Base-by-base conservation (phyloP, 345 rosid genomes). In the Salix udensis region DNA sequence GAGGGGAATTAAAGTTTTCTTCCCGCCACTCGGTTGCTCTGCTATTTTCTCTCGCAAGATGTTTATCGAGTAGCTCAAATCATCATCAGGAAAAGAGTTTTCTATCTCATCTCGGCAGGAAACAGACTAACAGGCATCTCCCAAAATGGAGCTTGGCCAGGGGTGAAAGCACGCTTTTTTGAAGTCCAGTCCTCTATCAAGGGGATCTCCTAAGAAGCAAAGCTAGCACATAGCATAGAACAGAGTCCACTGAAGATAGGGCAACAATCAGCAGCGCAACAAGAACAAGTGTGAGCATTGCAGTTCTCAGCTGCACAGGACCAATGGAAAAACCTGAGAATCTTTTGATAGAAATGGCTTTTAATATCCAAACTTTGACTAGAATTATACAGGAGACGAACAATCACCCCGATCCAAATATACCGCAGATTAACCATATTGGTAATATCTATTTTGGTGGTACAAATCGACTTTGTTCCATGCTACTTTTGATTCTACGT, bases 211-310 rank as follows among this genome's bases (percentile, higher is more conserved):
- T 90, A 28, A 87, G 85, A 65, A 88, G 68, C 81, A 86, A 61
- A 53, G 90, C 87, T 80, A 91, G 83, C 31, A 92, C n/a, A 81
- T 80, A 88, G 81, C 88, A 85, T 19, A 92, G 88, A 52, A 80
- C 80, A 16, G 93, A 85, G 78, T 92, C 98, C 48, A 89, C 88
- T 0, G 97, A 91, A 19, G 94, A 79, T 14, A 92, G 83, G 6
- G 88, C 90, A 28, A 92, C 91, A 55, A 94, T 92, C 74, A 91
- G 86, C 70, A 86, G 68, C 13, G 94, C 96, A 42, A 88, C 96
- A 3, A 92, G 87, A 79, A 87, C 84, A 16, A 94, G 88, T 58
- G 96, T 87, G 39, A 94, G 88, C 46, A 81, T 86, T 11, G 97
- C 92, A 13, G 98, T 94, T 90, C 82, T 91, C 74, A 92, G 89